Evolutionary conservation across 805 yeast species (phyloP).

Genomic region (Candida golubevii): DNA sequence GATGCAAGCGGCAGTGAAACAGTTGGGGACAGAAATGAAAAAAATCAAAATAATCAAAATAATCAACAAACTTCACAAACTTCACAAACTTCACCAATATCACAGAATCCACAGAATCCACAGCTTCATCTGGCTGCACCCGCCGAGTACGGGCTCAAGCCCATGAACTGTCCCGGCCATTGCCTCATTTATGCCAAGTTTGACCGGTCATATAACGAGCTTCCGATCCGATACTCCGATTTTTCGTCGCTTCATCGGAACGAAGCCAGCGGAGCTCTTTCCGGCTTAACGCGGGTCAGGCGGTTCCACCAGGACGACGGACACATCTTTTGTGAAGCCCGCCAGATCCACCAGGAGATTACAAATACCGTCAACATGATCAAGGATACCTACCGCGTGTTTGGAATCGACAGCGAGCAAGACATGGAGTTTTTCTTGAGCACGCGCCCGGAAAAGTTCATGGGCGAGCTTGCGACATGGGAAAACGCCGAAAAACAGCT

Average conservation of each 20-base stretch:
- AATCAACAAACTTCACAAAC: too few relatives aligned
- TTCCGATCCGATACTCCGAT: slow-evolving; percentile 83
- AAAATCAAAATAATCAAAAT: too few relatives aligned
- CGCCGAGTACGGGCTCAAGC: slow-evolving; percentile 83
- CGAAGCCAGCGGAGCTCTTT: slow-evolving; percentile 89
- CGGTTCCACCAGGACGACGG: slow-evolving; percentile 98
- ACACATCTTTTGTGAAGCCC: slow-evolving; percentile 82
- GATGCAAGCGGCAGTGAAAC: background rate
- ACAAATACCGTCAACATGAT: slow-evolving; percentile 65
- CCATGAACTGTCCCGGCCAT: slow-evolving; percentile 96
- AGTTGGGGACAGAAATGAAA: too few relatives aligned
- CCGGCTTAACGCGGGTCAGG: slow-evolving; percentile 90
- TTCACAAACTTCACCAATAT: too few relatives aligned
- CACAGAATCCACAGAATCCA: background rate
- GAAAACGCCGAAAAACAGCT: slow-evolving; percentile 71
- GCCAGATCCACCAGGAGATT: slow-evolving; percentile 76
- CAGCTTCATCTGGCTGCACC: too few relatives aligned
- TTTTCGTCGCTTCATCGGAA: slow-evolving; percentile 91
- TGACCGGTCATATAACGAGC: slow-evolving; percentile 77
- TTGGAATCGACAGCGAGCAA: slow-evolving; percentile 47
- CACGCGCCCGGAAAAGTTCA: slow-evolving; percentile 79
- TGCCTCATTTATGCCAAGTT: slow-evolving; percentile 74
- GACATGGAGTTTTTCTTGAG: slow-evolving; percentile 65
- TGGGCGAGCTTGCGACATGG: slow-evolving; percentile 81
- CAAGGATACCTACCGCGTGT: slow-evolving; percentile 66